These are phyloP conservation scores for Colletotrichum navitas DNA, from an alignment of 2,329 filamentous ascomycete genomes.

Conservation along the genomic window DNA sequence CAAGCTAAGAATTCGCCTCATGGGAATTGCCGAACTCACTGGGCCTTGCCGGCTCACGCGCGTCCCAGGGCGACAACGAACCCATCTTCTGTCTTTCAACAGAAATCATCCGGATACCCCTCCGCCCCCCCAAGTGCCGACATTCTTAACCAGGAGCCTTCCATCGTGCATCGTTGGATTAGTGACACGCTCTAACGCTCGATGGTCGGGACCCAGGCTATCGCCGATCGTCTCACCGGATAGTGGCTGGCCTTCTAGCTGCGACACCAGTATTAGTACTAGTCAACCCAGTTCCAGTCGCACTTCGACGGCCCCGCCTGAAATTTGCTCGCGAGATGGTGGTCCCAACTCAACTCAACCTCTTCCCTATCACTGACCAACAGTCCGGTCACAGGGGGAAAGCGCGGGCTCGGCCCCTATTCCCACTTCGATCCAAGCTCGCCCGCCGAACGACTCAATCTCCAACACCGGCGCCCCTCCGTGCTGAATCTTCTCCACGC, in stretches of 20 bases:
- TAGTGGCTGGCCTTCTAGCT: not conserved
- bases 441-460: slow-evolving; percentile 24
- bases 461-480: slow-evolving; percentile 38
- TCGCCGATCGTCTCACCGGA: slow-evolving; percentile 2
- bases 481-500: slow-evolving; percentile 18
- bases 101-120: not conserved
- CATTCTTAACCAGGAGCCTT: slow-evolving; percentile 5
- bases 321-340: not conserved
- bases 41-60: not conserved
- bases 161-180: slow-evolving; percentile 9
- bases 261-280: not conserved
- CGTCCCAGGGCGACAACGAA: not conserved
- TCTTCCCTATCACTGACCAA: slow-evolving; percentile 27
- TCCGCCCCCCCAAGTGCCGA: slow-evolving; percentile 26
- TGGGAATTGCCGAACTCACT: not conserved
- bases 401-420: slow-evolving; percentile 22
- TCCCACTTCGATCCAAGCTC: slow-evolving; percentile 24
- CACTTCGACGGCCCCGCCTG: slow-evolving; percentile 14
- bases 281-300: not conserved
- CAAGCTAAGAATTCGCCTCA: slow-evolving; percentile 3
- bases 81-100: too few species aligned
- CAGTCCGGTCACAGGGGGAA: slow-evolving; percentile 10
- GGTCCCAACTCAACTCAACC: not conserved
- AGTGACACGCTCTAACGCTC: slow-evolving; percentile 12
- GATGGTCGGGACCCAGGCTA: not conserved